Evolutionary conservation across 768 basidiomycete species (phyloP).

Genomic region (Mycena vulgaris): DNA sequence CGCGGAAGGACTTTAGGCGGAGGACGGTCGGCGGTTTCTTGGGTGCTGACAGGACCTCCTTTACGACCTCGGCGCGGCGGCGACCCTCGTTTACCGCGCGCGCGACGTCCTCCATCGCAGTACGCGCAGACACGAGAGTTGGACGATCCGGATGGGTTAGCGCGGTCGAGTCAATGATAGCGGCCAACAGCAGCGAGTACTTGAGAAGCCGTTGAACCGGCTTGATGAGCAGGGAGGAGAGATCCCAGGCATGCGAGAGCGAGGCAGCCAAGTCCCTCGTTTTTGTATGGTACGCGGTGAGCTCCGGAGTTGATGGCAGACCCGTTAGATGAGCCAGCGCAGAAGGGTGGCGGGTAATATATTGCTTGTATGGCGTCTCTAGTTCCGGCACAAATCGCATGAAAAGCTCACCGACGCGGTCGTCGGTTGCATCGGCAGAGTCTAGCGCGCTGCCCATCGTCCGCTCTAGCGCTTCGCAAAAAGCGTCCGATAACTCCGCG

Average conservation of each 20-base stretch:
- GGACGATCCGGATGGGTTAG: constrained; percentile 77
- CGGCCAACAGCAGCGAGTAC: constrained; percentile 87
- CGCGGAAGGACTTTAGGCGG: constrained; percentile 38
- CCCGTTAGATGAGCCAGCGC: constrained; percentile 78
- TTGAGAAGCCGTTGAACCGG: constrained; percentile 97
- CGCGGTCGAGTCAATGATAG: constrained; percentile 84
- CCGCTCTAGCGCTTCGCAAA: constrained; percentile 75
- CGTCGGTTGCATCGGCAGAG: constrained; percentile 73
- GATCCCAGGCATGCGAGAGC: constrained; percentile 92
- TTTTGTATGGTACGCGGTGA: constrained; percentile 76
- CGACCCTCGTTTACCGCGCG: constrained; percentile 85
- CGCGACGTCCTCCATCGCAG: constrained; percentile 80
- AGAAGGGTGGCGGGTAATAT: constrained; percentile 85
- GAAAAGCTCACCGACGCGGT: constrained; percentile 80
- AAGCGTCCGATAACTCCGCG: constrained; percentile 77
- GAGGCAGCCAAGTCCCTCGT: constrained; percentile 77
- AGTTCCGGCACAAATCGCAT: constrained; percentile 65
- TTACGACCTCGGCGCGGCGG: constrained; percentile 83
- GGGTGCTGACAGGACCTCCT: constrained; percentile 73
- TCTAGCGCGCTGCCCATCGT: constrained; percentile 77
- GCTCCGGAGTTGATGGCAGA: constrained; percentile 57
- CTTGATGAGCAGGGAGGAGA: constrained; percentile 95
- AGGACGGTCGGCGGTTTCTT: constrained; percentile 54
- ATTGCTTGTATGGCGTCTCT: constrained; percentile 81
- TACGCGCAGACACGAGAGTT: constrained; percentile 66